Conservation (phyloP, 352 stramenopile genomes). For the Phytopythium mirpurense region DNA sequence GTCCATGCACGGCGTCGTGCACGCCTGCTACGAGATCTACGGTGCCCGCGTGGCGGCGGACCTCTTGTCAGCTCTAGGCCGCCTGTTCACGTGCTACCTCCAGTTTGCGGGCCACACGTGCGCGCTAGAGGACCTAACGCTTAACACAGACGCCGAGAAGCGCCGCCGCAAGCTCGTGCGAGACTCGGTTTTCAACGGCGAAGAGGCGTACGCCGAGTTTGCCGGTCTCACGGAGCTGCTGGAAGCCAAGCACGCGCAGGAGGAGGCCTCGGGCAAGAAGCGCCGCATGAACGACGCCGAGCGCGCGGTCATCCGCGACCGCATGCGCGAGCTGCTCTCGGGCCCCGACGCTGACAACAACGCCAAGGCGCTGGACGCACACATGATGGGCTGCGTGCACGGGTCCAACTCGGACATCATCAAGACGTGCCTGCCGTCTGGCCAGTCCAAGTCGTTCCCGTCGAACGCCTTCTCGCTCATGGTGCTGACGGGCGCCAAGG, state of each 20-base stretch:
- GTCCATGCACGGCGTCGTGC: slow-evolving; percentile 97
- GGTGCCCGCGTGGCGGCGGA: slow-evolving; percentile 77
- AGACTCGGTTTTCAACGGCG: slow-evolving; percentile 70
- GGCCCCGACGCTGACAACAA: slow-evolving; percentile 69
- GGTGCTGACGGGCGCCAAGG: slow-evolving; percentile 99
- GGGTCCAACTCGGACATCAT: slow-evolving; percentile 97
- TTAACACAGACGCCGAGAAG: slow-evolving; percentile 92
- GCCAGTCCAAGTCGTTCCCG: slow-evolving; percentile 97
- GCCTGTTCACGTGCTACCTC: slow-evolving; percentile 97
- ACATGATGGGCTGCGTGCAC: slow-evolving; percentile 89
- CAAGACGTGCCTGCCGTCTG: slow-evolving; percentile 97
- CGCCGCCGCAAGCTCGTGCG: slow-evolving; percentile 87
- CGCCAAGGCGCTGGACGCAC: slow-evolving; percentile 74
- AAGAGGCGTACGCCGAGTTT: slow-evolving; percentile 85
- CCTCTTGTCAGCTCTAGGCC: slow-evolving; percentile 74
- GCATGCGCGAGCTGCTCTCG: slow-evolving; percentile 71
- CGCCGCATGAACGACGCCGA: slow-evolving; percentile 84
- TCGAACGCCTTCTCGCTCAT: slow-evolving; percentile 99
- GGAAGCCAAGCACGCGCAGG: slow-evolving; percentile 44
- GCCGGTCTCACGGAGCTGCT: slow-evolving; percentile 69
- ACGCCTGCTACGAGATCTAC: slow-evolving; percentile 94
- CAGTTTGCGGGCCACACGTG: slow-evolving; percentile 99
- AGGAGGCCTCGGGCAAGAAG: slow-evolving; percentile 47
- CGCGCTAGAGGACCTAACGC: slow-evolving; percentile 97
- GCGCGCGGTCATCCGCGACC: slow-evolving; percentile 58